Evolutionary conservation across 2,329 filamentous ascomycete species (phyloP), one percentile per base, ranked within the genome.

Genomic region (Stachybotrys chlorohalonatus): DNA sequence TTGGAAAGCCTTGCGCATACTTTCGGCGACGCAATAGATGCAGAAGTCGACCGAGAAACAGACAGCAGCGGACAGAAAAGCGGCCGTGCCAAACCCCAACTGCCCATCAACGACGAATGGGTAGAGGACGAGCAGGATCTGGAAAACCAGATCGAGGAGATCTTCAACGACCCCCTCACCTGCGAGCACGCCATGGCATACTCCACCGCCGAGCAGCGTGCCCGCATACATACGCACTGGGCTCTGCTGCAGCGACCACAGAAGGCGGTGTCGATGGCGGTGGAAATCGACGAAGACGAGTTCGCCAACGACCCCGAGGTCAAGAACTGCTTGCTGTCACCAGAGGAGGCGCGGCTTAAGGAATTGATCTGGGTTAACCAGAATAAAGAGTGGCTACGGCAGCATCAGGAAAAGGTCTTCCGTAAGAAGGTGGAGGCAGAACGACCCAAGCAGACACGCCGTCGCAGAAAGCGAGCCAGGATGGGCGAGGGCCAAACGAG

Each of bases 351-450:
- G 2, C 81, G 81, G 39, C 83, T 91, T 65, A 97, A 96, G 69
- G 92, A 96, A 69, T 84, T 85, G 56, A 89, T 97, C 53, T 99
- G 94, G 94, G 85, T 95, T 48, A 92, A 93, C 56, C 86, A 92
- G 66, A 97, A 99, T 70, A 91, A 94, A 67, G 90, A 95, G 61
- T 99, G 92, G 82, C 78, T 99, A 46, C 88, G 93, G 8, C 82
- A 85, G 51, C 87, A 95, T 66, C 91, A 96, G 65, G 84, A 89
- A 57, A 95, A 94, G 69, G 79, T 87, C 7, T 86, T 95, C 55
- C 82, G 87, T 46, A 82, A 85, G 56, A 89, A 91, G 69, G 74
- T 82, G 58, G 81, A 81, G 56, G 78, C 77, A 9, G 79, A 72
- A 63, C 75, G 69, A 59, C 80, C 75, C 54, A 88, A 79, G 71